Base-by-base conservation (phyloP, 371 early-diverging fungal species). In the Mucor racemosus region DNA sequence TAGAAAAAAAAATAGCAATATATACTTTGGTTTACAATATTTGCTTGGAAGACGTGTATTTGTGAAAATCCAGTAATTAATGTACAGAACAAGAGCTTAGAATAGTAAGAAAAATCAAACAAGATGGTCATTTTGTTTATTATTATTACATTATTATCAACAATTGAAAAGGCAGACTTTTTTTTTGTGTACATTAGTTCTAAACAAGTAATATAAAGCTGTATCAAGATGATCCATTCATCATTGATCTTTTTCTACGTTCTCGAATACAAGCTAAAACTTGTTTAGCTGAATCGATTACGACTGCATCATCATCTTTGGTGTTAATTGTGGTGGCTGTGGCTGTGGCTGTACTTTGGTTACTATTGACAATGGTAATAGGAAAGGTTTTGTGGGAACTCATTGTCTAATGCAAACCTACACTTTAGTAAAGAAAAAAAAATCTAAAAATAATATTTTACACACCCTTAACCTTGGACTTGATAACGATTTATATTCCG, bases 241-340 rank as follows among this genome's bases (percentile, higher is more conserved):
- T 19, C 35, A 61, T 26, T 4, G 70, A 53, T 33, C 60, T 65
- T 50, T 66, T 70, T 62, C 66, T 57, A 39, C 71, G 39, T 26
- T 70, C 66, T 50, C 62, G 14, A 36, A 70, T 70, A 31, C 50
- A 62, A 11, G 66, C 65, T 21, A 70, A 58, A 8, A 70, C 42
- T 31, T 70, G 71, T 66, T 58, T 70, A 15, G 71, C 71, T 48
- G 66, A 66, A 46, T 70, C 62, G 26, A 62, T 58, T 19, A 62
- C 71, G 7, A 36, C 33, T 31, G 21, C 39, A 39, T 39, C 58
- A n/a, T 58, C 58, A 11, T 5, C 38, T 33, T 7, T 56, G 56
- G 35, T 56, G 50, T 13, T 39, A 17, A 7, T 38, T 33, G 39
- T 58, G 19, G 21, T 48, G 48, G 48, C 48, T 48, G 58, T 48